A percentile compares a stretch with the other conserved stretches of the same genome.
Evolutionary conservation across 1,284 basidiomycete genomes (phyloP).

Genomic region (Cystobasidiaceae sp.): DNA sequence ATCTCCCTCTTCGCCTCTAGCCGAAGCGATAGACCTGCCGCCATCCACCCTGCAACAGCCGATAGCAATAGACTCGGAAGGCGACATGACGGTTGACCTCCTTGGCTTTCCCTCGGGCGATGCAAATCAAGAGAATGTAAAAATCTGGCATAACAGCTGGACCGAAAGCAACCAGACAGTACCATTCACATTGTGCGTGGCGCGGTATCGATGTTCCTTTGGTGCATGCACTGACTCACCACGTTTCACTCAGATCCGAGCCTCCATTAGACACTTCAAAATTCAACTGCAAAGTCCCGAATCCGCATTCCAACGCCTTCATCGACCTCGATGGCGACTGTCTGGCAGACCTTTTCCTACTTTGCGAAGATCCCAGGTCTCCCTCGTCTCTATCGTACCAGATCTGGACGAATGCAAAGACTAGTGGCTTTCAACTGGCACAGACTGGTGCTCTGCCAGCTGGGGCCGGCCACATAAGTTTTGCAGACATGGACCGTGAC

Average conservation of each 20-base stretch:
- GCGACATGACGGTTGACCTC: slow-evolving; percentile 81
- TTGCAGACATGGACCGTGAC: slow-evolving; percentile 92
- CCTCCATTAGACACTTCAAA: slow-evolving; percentile 55
- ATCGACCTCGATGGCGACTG: slow-evolving; percentile 95
- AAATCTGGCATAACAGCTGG: slow-evolving; percentile 72
- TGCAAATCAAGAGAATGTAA: slow-evolving; percentile 50
- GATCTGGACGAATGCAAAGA: slow-evolving; percentile 84
- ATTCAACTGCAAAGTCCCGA: slow-evolving; percentile 61
- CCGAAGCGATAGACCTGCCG: slow-evolving; percentile 49
- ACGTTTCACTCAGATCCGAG: slow-evolving; percentile 56
- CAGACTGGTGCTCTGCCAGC: slow-evolving; percentile 65
- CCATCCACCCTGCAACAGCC: slow-evolving; percentile 70
- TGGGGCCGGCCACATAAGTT: slow-evolving; percentile 69
- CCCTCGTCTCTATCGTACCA: slow-evolving; percentile 61
- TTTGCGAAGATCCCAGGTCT: slow-evolving; percentile 62
- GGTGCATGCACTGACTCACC: no score
- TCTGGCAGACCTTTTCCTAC: slow-evolving; percentile 79
- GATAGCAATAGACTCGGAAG: slow-evolving; percentile 76
- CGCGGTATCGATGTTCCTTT: no score
- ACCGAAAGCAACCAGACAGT: slow-evolving; percentile 47
- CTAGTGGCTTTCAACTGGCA: slow-evolving; percentile 65
- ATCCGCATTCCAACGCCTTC: slow-evolving; percentile 92
- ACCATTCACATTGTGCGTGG: neutral
- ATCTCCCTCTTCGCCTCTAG: neutral
- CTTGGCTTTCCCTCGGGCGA: slow-evolving; percentile 60